phyloP scores from a whole-genome alignment of 73 alveolate species.

The Tetrahymena thermophila region DNA sequence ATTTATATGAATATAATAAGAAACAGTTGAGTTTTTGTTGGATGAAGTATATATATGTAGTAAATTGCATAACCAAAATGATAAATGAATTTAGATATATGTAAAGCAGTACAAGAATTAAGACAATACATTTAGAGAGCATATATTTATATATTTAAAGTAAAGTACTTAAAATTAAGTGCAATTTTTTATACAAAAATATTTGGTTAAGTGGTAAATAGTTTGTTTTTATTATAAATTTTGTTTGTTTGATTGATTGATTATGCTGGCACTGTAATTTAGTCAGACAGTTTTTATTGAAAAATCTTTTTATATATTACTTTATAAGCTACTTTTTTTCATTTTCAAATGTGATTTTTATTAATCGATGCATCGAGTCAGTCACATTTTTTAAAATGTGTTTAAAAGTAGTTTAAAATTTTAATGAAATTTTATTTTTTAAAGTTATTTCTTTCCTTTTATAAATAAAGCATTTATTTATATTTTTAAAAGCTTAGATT shows the following conservation, averaged over 20 bases:
- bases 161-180: background rate
- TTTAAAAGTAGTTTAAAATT: too few relatives aligned
- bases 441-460: background rate
- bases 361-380: too few relatives aligned
- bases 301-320: background rate
- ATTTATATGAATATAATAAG: too few relatives aligned
- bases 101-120: background rate
- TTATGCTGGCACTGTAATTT: background rate
- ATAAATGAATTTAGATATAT: background rate
- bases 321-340: background rate
- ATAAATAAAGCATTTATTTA: too few relatives aligned
- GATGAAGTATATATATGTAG: too few relatives aligned
- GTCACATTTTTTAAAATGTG: too few relatives aligned
- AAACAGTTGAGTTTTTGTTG: background rate
- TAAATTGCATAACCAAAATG: background rate
- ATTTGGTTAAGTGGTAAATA: too few relatives aligned
- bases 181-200: too few relatives aligned
- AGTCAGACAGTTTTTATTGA: background rate
- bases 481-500: background rate
- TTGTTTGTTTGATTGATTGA: too few relatives aligned
- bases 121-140: background rate
- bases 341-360: background rate
- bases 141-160: too few relatives aligned
- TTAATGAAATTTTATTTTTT: too few relatives aligned
- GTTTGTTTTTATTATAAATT: too few relatives aligned